Evolutionary conservation across 2,329 filamentous ascomycete species (phyloP), one percentile per base, ranked within the genome.

Genomic region (Cladosporium colombiae): DNA sequence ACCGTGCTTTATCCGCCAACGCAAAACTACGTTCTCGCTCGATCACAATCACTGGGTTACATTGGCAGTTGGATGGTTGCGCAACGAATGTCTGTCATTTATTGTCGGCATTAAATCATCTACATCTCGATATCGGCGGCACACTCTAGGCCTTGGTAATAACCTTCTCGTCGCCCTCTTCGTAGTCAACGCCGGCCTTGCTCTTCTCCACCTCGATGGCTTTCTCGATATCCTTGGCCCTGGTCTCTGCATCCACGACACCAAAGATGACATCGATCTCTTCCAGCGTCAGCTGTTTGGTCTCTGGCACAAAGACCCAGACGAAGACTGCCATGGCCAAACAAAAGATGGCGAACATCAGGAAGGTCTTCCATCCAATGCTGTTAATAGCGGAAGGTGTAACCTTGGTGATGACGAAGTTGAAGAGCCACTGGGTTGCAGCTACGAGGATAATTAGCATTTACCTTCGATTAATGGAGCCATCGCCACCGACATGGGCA

Each of bases 221-320:
- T 7, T 56, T 55, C 35, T 63, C 61, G 16, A 63, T 52, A 46
- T 63, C 61, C 25, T 56, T 63, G 50, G 61, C 61, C 25, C 61
- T 55, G 10, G 61, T 63, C 61, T 63, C 61, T 18, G 61, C 61
- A 23, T 56, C 50, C 6, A 63, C 61, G 11, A 86, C 82, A 1
- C 78, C 82, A 67, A 85, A 85, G 61, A 84, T 78, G 68, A 83
- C 83, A 65, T 83, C 81, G 25, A 83, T 75, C 66, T 83, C 80
- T 69, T 83, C 81, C 18, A 83, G 78, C 0, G 81, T 81, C 10
- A 79, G 74, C 69, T 81, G 79, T 71, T 82, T 82, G 50, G 80
- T 83, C 70, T 85, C 83, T 0, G 79, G 82, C 52, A 85, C 73
- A 67, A 77, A 75, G 8, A 65, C 53, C 71, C 84, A 85, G 16